These are phyloP conservation scores for Tetrahymena thermophila DNA, from an alignment of 73 alveolate genomes.

Conservation along the genomic window DNA sequence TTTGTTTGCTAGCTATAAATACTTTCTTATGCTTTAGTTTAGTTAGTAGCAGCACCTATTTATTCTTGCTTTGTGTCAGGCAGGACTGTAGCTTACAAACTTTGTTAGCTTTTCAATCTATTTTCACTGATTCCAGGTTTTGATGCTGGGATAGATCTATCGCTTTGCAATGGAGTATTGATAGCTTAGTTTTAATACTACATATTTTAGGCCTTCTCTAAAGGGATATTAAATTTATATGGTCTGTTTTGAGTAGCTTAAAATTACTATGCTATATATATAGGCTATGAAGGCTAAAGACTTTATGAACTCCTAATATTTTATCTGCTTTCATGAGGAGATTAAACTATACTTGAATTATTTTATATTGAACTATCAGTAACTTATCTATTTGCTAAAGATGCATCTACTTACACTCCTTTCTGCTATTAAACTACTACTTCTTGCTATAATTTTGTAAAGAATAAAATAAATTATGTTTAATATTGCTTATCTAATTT, in stretches of 20 bases:
- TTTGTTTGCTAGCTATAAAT: neutral
- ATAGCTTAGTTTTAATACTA: neutral
- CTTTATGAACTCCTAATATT: neutral
- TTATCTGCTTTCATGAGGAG: neutral
- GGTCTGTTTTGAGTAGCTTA: neutral
- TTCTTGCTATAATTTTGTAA: neutral
- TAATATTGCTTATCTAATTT: no score
- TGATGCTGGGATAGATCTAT: neutral
- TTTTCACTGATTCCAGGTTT: neutral
- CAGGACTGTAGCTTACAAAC: neutral
- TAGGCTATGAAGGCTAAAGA: neutral
- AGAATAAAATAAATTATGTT: no score
- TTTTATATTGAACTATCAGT: neutral
- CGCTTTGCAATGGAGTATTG: neutral
- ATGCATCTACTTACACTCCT: neutral
- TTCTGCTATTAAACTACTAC: neutral
- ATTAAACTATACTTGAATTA: neutral
- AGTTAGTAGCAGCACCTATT: neutral
- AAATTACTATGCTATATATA: neutral
- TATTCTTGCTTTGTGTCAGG: neutral
- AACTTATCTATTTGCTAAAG: neutral
- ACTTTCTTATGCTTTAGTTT: neutral
- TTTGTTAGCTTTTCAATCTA: neutral
- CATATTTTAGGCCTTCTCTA: neutral
- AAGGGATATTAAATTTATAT: neutral